Conservation (phyloP, 192 early-diverging fungal genomes). For the Backusella australiensis region DNA sequence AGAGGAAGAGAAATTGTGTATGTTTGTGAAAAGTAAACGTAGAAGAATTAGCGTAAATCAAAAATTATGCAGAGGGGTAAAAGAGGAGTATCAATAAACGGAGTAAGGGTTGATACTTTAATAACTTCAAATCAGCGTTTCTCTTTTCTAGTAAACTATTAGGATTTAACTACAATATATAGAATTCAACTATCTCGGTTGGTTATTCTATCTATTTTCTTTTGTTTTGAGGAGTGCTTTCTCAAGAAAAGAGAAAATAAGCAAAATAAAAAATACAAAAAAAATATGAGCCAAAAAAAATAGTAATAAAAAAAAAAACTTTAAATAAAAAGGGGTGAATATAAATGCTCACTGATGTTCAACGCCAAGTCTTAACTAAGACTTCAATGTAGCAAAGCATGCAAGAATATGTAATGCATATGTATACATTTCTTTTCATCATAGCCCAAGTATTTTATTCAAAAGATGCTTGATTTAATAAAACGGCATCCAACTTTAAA, state of each 20-base stretch:
- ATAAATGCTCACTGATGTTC: conserved; percentile 2
- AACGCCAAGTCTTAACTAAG: conserved; percentile 7
- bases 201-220: neutral
- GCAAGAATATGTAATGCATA: neutral
- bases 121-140: neutral
- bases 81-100: conserved; percentile 4
- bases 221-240: neutral
- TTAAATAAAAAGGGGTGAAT: neutral
- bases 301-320: neutral
- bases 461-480: neutral
- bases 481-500: neutral
- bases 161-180: neutral
- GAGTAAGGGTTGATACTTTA: conserved; percentile 6
- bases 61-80: conserved; percentile 8
- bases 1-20: neutral
- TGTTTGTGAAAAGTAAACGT: neutral
- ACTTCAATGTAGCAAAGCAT: neutral
- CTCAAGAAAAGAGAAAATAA: neutral
- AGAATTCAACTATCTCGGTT: neutral
- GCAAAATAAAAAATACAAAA: neutral
- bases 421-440: neutral
- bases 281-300: neutral
- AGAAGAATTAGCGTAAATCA: neutral
- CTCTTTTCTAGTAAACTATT: neutral
- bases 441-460: neutral